A percentile compares a stretch with the other conserved stretches of the same genome.
These are phyloP conservation scores for Penicillium lividum DNA, from an alignment of 495 filamentous ascomycete genomes.

Conservation along the genomic window DNA sequence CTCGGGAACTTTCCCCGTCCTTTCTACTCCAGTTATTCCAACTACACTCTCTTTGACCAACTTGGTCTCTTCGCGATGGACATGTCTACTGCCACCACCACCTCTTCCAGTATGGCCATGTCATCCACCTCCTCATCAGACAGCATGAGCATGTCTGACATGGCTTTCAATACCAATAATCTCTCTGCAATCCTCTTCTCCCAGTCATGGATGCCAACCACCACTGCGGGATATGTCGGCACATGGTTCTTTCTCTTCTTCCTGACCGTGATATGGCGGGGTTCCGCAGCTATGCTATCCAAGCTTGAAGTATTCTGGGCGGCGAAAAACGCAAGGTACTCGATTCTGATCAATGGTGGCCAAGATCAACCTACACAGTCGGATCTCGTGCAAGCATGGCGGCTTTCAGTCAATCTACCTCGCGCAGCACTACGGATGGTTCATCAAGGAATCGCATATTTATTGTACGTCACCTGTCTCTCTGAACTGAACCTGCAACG, in stretches of 20 bases:
- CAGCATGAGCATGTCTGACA: constrained; percentile 1
- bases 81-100: not conserved
- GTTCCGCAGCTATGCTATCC: constrained; percentile 65
- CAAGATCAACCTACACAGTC: constrained; percentile 55
- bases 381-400: constrained; percentile 70
- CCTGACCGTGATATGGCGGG: constrained; percentile 67
- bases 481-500: no score
- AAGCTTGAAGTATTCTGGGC: constrained; percentile 60
- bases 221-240: constrained; percentile 69
- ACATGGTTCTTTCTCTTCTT: constrained; percentile 85
- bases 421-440: constrained; percentile 65
- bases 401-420: constrained; percentile 75
- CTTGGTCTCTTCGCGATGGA: not conserved
- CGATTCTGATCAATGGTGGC: constrained; percentile 71
- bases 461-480: constrained; percentile 64
- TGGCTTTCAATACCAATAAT: constrained; percentile 36
- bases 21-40: not conserved
- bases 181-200: constrained; percentile 75
- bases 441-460: constrained; percentile 70
- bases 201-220: constrained; percentile 67
- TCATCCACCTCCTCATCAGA: not conserved
- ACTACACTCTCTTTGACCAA: not conserved
- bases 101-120: constrained; percentile 2
- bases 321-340: constrained; percentile 67
- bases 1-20: not conserved